Percentiles rank a stretch among this genome's conserved stretches.
Evolutionary conservation across 805 yeast genomes (phyloP).

Genomic region (Monosporozyma unispora): DNA sequence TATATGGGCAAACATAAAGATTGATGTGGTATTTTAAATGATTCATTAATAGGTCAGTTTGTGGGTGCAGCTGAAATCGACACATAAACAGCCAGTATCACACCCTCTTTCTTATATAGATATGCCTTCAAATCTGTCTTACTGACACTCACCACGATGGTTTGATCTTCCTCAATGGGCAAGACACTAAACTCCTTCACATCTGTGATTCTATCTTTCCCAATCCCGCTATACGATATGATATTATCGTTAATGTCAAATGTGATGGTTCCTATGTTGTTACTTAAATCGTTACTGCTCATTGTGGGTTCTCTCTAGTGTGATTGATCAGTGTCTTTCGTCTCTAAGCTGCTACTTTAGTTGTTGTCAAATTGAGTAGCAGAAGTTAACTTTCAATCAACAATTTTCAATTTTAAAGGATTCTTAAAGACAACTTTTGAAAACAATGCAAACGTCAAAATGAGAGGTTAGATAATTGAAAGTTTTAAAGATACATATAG

Average conservation of each 20-base stretch:
- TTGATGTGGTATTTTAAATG: background rate
- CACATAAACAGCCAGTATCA: slow-evolving; percentile 23
- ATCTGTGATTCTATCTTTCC: slow-evolving; percentile 21
- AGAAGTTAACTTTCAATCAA: background rate
- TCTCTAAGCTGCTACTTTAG: too few relatives aligned
- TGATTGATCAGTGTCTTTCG: too few relatives aligned
- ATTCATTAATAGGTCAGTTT: background rate
- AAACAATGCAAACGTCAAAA: background rate
- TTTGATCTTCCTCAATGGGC: slow-evolving; percentile 22
- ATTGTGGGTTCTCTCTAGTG: background rate
- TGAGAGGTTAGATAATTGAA: too few relatives aligned
- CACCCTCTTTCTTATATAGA: slow-evolving; percentile 21
- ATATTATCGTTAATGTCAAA: slow-evolving; percentile 27
- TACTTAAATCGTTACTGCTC: background rate
- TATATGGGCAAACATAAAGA: background rate
- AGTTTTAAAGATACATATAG: background rate
- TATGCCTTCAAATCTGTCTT: slow-evolving; percentile 4
- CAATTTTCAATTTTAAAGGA: background rate
- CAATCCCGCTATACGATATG: slow-evolving; percentile 26
- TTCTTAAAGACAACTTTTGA: background rate
- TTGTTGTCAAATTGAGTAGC: background rate
- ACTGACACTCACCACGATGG: slow-evolving; percentile 10
- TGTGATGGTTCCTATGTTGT: slow-evolving; percentile 21
- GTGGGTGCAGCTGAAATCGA: background rate
- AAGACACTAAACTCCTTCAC: slow-evolving; percentile 17